Conservation (phyloP, 2,329 filamentous ascomycete genomes). For the Aspergillus clavatus region DNA sequence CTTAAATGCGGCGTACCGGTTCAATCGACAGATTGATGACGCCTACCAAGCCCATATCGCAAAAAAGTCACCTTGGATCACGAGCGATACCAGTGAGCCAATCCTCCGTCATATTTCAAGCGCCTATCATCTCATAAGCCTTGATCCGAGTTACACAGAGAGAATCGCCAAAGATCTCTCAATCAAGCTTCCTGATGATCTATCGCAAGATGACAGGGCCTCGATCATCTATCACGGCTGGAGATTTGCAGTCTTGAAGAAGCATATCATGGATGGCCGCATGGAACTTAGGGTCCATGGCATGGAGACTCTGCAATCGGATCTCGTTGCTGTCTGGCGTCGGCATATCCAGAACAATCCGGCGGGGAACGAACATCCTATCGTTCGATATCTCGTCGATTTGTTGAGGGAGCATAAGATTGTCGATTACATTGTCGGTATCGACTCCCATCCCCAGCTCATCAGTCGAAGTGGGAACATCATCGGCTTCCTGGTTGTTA, state of each 20-base stretch:
- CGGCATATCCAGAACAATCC: conserved; percentile 47
- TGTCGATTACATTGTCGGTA: conserved; percentile 80
- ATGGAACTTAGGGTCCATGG: conserved; percentile 86
- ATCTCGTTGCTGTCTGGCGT: conserved; percentile 65
- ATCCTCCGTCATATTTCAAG: conserved; percentile 32
- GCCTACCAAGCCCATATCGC: conserved; percentile 36
- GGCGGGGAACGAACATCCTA: conserved; percentile 43
- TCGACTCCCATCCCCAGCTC: conserved; percentile 87
- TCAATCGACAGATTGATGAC: conserved; percentile 31
- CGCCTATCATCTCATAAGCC: conserved; percentile 27
- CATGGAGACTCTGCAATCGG: conserved; percentile 65
- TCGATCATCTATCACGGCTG: conserved; percentile 50
- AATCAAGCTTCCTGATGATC: conserved; percentile 29
- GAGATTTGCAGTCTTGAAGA: conserved; percentile 64
- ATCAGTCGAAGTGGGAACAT: conserved; percentile 78
- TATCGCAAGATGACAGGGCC: conserved; percentile 24
- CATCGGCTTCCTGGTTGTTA: conserved; percentile 79
- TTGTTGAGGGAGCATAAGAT: conserved; percentile 67
- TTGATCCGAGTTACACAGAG: conserved; percentile 28
- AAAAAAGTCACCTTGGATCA: conserved; percentile 41
- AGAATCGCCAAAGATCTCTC: conserved; percentile 35
- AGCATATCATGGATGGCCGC: conserved; percentile 73
- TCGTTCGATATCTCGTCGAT: conserved; percentile 63
- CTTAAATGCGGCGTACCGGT: conserved; percentile 23
- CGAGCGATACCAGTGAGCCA: conserved; percentile 37